Percentiles rank a stretch among this genome's conserved stretches.
Evolutionary conservation across 371 early-diverging fungal species (phyloP).

Genomic region (Syncephalastrum sp.): DNA sequence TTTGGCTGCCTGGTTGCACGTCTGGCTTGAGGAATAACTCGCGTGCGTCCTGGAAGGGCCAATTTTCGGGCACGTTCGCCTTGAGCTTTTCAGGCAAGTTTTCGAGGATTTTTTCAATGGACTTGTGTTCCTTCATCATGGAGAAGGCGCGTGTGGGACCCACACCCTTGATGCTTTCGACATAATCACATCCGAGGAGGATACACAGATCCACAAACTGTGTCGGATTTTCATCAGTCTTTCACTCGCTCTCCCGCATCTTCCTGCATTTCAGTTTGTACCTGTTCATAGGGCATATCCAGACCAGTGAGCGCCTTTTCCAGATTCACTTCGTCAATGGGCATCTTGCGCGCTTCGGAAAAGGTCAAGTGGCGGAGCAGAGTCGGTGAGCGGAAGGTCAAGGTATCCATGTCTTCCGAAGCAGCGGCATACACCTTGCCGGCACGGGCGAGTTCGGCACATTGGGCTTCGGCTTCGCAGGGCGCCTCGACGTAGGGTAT

Average conservation of each 20-base stretch:
- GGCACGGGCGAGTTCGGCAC: constrained; percentile 89
- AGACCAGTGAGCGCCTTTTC: constrained; percentile 86
- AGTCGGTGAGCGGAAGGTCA: constrained; percentile 94
- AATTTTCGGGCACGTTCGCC: constrained; percentile 83
- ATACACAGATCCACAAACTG: constrained; percentile 99
- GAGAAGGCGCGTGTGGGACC: constrained; percentile 93
- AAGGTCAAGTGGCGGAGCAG: constrained; percentile 96
- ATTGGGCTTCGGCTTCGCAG: constrained; percentile 99
- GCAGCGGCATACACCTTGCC: constrained; percentile 97
- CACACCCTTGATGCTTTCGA: constrained; percentile 94
- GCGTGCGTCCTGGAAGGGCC: constrained; percentile 93
- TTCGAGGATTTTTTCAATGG: constrained; percentile 86
- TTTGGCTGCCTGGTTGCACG: constrained; percentile 64
- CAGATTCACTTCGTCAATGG: constrained; percentile 91
- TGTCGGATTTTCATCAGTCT: background rate
- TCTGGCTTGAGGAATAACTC: constrained; percentile 87
- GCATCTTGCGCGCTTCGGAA: constrained; percentile 90
- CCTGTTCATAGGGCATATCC: constrained; percentile 72
- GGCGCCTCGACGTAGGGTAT: constrained; percentile 98
- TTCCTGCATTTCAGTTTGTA: constrained; percentile 14
- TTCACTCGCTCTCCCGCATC: background rate
- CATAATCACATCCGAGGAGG: constrained; percentile 99
- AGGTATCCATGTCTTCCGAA: constrained; percentile 99
- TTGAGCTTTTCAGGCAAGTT: constrained; percentile 69
- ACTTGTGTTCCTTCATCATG: constrained; percentile 87